A percentile compares a stretch with the other conserved stretches of the same genome.
Conservation (phyloP, 2,329 filamentous ascomycete species). For the Aphanocladium album region DNA sequence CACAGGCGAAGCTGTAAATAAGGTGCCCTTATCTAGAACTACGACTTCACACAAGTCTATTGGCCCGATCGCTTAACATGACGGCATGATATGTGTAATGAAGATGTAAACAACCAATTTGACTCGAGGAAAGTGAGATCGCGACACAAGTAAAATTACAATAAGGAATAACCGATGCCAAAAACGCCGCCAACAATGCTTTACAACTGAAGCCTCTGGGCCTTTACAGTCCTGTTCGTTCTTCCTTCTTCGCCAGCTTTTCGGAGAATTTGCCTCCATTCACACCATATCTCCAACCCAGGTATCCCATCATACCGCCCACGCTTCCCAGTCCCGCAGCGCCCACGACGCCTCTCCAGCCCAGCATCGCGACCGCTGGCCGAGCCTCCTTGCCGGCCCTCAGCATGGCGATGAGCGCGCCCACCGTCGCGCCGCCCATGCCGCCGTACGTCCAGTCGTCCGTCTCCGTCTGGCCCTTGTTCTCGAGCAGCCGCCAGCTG, state of each 20-base stretch:
- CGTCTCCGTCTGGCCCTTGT: slow-evolving; percentile 48
- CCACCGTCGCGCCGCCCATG: slow-evolving; percentile 31
- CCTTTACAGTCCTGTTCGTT: slow-evolving; percentile 12
- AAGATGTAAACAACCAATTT: neutral
- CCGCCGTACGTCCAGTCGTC: slow-evolving; percentile 51
- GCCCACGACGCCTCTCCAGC: slow-evolving; percentile 38
- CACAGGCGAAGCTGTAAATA: slow-evolving; percentile 27
- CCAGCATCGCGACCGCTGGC: slow-evolving; percentile 20
- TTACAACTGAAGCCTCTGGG: neutral
- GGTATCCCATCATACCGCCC: slow-evolving; percentile 42
- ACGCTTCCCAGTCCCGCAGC: slow-evolving; percentile 44
- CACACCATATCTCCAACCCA: slow-evolving; percentile 46
- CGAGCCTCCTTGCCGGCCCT: slow-evolving; percentile 13
- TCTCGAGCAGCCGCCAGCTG: slow-evolving; percentile 57
- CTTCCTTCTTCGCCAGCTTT: slow-evolving; percentile 16
- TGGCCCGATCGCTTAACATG: neutral
- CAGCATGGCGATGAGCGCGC: slow-evolving; percentile 27
- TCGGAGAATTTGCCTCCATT: slow-evolving; percentile 36
- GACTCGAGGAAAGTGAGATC: neutral
- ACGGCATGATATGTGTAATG: neutral
- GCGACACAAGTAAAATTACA: neutral
- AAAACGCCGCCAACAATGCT: neutral
- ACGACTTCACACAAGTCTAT: neutral
- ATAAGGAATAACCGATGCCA: neutral
- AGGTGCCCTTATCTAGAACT: neutral